phyloP scores from a whole-genome alignment of 331 rosid genomes.

The Ulmus americana region DNA sequence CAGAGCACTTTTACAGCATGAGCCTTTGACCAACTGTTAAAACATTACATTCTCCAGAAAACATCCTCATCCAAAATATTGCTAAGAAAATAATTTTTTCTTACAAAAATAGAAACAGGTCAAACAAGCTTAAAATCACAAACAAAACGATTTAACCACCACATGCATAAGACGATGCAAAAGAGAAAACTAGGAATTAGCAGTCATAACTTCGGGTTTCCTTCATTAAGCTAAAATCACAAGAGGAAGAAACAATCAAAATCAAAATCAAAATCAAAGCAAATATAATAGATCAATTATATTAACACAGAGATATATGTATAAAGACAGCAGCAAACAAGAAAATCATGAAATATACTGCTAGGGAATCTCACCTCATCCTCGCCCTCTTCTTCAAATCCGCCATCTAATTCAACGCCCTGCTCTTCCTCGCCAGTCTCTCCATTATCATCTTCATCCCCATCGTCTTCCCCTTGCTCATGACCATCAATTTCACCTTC shows the following conservation, averaged over 20 bases:
- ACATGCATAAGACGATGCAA: slow-evolving; percentile 4
- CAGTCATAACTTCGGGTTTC: background rate
- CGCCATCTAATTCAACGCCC: slow-evolving; percentile 53
- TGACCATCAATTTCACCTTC: slow-evolving; percentile 95
- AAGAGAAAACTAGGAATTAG: slow-evolving; percentile 5
- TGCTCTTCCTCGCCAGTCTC: slow-evolving; percentile 82
- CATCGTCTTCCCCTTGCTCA: slow-evolving; percentile 87
- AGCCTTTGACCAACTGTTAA: too few relatives aligned
- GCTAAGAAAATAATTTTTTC: background rate
- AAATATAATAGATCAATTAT: too few relatives aligned
- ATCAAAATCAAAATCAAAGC: background rate
- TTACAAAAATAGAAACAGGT: background rate
- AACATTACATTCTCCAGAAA: background rate
- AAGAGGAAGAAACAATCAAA: slow-evolving; percentile 1
- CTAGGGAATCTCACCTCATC: slow-evolving; percentile 59
- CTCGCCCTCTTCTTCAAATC: slow-evolving; percentile 52
- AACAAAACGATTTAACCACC: background rate
- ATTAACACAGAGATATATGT: background rate
- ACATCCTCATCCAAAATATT: background rate
- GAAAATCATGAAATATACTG: background rate
- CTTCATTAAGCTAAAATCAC: slow-evolving; percentile 22
- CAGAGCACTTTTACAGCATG: background rate
- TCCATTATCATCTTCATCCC: slow-evolving; percentile 70
- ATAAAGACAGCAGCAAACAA: background rate
- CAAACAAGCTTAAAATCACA: background rate